A percentile compares a stretch with the other conserved stretches of the same genome.
phyloP scores from a whole-genome alignment of 768 basidiomycete genomes.

The Neoboletus brunneissimus region DNA sequence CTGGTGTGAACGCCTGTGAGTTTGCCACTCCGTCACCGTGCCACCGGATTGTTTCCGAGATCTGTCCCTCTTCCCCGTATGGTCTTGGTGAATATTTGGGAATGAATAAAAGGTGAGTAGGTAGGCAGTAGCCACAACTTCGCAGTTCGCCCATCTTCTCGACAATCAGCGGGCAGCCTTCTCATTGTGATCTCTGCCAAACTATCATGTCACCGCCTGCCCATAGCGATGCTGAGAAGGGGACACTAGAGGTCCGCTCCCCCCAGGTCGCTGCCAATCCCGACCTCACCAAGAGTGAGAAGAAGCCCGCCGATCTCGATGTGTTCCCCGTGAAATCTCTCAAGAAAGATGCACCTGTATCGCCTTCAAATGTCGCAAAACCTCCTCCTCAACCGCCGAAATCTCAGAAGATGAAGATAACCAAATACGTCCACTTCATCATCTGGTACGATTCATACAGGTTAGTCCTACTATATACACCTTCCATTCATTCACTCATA shows the following conservation, averaged over 20 bases:
- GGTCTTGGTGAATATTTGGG: not conserved
- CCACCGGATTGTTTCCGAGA: slow-evolving; percentile 19
- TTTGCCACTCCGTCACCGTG: slow-evolving; percentile 1
- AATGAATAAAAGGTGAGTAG: slow-evolving; percentile 25
- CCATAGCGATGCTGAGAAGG: slow-evolving; percentile 58
- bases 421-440: slow-evolving; percentile 57
- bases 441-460: slow-evolving; percentile 82
- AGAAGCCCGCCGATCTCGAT: slow-evolving; percentile 33
- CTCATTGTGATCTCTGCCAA: slow-evolving; percentile 9
- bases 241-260: slow-evolving; percentile 46
- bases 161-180: slow-evolving; percentile 10
- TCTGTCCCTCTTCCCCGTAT: slow-evolving; percentile 13
- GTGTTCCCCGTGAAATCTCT: slow-evolving; percentile 35
- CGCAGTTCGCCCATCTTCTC: slow-evolving; percentile 2
- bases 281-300: slow-evolving; percentile 37
- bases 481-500: slow-evolving; percentile 1
- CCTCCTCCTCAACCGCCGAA: slow-evolving; percentile 35
- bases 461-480: slow-evolving; percentile 34
- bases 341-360: slow-evolving; percentile 42
- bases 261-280: slow-evolving; percentile 29
- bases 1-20: slow-evolving; percentile 15
- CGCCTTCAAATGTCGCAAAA: slow-evolving; percentile 35
- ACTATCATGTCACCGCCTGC: slow-evolving; percentile 43
- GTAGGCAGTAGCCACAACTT: not conserved
- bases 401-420: slow-evolving; percentile 53